Base-by-base conservation (phyloP, 768 basidiomycete species). In the Mycena olivaceomarginata region DNA sequence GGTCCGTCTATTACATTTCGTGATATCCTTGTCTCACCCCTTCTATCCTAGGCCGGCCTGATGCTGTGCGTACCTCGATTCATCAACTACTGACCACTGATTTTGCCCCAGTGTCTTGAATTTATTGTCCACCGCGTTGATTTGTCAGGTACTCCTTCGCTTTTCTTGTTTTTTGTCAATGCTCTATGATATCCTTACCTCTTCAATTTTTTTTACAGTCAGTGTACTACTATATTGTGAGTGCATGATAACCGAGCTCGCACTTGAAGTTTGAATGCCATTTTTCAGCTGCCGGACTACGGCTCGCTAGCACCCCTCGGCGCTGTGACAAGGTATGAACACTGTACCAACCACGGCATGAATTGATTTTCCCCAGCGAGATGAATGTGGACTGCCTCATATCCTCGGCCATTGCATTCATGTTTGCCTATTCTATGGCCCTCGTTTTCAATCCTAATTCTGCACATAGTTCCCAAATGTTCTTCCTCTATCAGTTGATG, bases 171-270 rank as follows among this genome's bases (percentile, higher is more conserved):
- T 16, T 51, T 16, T 51, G 18, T 18, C 16, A 51, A 51, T 51
- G 18, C 18, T 16, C 25, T 25, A 25, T 25, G 25, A 25, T 25
- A 51, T 51, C 18, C 48, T 15, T 51, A 51, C 48, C 48, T 16
- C 16, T 51, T 51, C 48, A 51, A 51, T 51, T 51, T 51, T 51
- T 25, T 25, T 25, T 25, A 25, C 15, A 59, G 25, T 31, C 57
- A 31, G 13, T 37, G 57, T 59, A 59, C 25, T 59, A 59, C 25
- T 59, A 59, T 59, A 59, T 59, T 25, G 57, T 59, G 57, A 59
- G 57, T 31, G n/a, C 20, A 22, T 56, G 9, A 56, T 22, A 56
- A 6, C 53, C 25, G n/a, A 56, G 53, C 12, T 25, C 9, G 53
- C 53, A 12, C 57, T 25, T 59, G 12, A 59, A 59, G 57, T 15